phyloP scores from a whole-genome alignment of 352 stramenopile species.

The Phytophthora parvispora region DNA sequence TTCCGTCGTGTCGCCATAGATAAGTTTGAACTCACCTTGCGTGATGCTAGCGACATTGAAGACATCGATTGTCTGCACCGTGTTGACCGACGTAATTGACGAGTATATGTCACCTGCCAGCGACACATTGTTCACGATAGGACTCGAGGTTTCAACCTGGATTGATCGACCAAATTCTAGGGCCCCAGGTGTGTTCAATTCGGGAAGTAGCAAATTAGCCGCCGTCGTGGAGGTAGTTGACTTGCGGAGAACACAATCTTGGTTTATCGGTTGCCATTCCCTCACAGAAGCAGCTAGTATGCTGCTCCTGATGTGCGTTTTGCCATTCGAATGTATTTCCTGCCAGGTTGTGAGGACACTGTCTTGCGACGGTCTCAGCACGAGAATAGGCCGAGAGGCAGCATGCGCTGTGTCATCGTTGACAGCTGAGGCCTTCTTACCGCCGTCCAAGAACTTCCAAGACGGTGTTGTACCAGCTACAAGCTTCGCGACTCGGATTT shows the following conservation, averaged over 20 bases:
- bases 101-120: constrained; percentile 49
- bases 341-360: constrained; percentile 53
- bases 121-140: constrained; percentile 41
- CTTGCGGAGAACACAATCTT: constrained; percentile 57
- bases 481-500: constrained; percentile 58
- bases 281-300: constrained; percentile 12
- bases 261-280: constrained; percentile 62
- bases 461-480: background rate
- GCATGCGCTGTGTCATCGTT: constrained; percentile 50
- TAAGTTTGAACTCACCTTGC: constrained; percentile 63
- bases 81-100: constrained; percentile 42
- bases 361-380: constrained; percentile 9
- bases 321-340: constrained; percentile 45
- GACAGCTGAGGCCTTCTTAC: constrained; percentile 36
- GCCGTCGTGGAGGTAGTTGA: constrained; percentile 43
- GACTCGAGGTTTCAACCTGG: constrained; percentile 62
- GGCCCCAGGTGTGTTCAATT: constrained; percentile 51
- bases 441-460: constrained; percentile 63
- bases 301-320: constrained; percentile 47
- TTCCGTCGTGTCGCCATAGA: constrained; percentile 46
- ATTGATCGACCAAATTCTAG: constrained; percentile 66
- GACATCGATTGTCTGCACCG: constrained; percentile 67
- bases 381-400: constrained; percentile 38
- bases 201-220: constrained; percentile 58
- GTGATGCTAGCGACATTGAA: constrained; percentile 59